These are phyloP conservation scores for Mortierella hygrophila DNA, from an alignment of 192 early-diverging fungal genomes.

Conservation along the genomic window DNA sequence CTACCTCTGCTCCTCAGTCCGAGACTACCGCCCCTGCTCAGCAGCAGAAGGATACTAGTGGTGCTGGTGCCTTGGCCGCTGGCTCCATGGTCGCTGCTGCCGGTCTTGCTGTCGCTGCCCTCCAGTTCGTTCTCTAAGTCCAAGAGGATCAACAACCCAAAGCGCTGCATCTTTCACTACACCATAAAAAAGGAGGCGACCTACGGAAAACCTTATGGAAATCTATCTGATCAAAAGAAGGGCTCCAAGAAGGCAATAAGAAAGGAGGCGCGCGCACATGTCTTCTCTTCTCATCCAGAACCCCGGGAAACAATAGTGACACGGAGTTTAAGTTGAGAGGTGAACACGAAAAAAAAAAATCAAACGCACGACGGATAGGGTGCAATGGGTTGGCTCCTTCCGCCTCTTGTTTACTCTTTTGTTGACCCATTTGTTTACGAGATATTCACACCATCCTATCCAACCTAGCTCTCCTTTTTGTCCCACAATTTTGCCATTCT, in stretches of 20 bases:
- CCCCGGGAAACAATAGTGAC: background rate
- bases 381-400: background rate
- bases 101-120: constrained; percentile 16
- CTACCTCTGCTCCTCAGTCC: background rate
- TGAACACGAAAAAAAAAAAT: background rate
- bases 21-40: background rate
- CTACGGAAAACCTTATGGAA: background rate
- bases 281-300: background rate
- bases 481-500: too few relatives aligned
- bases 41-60: background rate
- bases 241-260: background rate
- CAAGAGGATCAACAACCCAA: background rate
- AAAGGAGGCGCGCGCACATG: background rate
- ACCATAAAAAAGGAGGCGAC: background rate
- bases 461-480: too few relatives aligned
- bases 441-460: background rate
- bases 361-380: too few relatives aligned
- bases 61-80: constrained; percentile 14
- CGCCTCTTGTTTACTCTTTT: background rate
- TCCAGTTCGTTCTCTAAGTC: constrained; percentile 30
- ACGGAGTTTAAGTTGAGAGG: background rate
- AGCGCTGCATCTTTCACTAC: background rate
- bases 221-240: background rate
- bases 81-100: constrained; percentile 1
- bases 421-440: constrained; percentile 4